phyloP scores from a whole-genome alignment of 768 basidiomycete genomes.

The Hemileccinum rubropunctum region DNA sequence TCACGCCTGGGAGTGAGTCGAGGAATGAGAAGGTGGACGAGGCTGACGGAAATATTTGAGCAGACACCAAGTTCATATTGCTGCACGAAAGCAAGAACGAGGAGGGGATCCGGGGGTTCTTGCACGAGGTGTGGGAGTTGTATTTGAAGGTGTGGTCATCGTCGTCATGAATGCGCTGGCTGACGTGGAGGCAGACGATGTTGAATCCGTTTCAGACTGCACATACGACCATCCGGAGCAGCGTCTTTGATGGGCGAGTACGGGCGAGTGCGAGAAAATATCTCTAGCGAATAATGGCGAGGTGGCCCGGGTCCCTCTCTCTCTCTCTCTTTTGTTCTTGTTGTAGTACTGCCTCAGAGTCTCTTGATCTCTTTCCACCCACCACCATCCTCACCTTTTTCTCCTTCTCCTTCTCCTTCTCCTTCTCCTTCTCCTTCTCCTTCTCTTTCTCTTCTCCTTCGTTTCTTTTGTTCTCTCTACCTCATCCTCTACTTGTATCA shows the following conservation, averaged over 20 bases:
- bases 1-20: constrained; percentile 88
- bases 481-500: constrained; percentile 18
- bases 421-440: constrained; percentile 22
- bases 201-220: constrained; percentile 97
- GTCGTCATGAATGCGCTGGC: neutral
- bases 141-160: constrained; percentile 80
- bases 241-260: constrained; percentile 79
- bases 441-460: constrained; percentile 12
- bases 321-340: constrained; percentile 18
- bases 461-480: constrained; percentile 10
- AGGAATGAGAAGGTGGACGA: constrained; percentile 17
- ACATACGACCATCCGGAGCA: constrained; percentile 77
- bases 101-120: constrained; percentile 91
- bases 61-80: constrained; percentile 94
- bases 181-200: constrained; percentile 53
- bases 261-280: constrained; percentile 85
- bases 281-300: constrained; percentile 41
- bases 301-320: constrained; percentile 16
- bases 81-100: constrained; percentile 96
- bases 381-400: neutral
- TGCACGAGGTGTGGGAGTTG: constrained; percentile 94
- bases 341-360: constrained; percentile 6
- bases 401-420: constrained; percentile 6
- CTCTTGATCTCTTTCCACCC: constrained; percentile 9
- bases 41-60: neutral